Base-by-base conservation (phyloP, 2,329 filamentous ascomycete species). In the Hypoxylon sp. region DNA sequence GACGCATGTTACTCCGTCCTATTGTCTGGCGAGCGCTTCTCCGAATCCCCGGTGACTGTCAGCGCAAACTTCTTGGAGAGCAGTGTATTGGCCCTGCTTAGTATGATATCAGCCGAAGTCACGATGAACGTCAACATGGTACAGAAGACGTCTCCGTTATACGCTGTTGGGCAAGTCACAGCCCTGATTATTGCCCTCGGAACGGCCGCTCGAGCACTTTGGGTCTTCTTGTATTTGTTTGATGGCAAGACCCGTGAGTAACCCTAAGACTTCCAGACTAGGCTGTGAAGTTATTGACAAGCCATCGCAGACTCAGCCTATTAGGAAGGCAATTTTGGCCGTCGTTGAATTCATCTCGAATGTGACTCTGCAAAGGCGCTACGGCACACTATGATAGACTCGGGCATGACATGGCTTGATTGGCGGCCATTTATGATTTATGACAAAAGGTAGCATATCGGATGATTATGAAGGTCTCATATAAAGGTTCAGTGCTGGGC, bases 101-200 rank as follows among this genome's bases (percentile, higher is more conserved):
- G 63, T n/a, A 66, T 66, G 63, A 27, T 62, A 7, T 66, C 59
- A 11, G 50, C 30, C 14, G 58, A 62, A 34, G 50, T 59, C 21
- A 63, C 63, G 2, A 66, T 66, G 63, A 63, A n/a, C 6, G 21
- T 55, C 32, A 66, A 66, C 48, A 34, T 30, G 34, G 58, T 66
- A 5, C 45, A 60, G 11, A 66, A 66, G 58, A 55, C 53, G 0
- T 56, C 53, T 11, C 59, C 48, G 7, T 29, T 60, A 34, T 66
- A 66, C 30, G 19, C 32, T 6, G 63, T 66, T 27, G 63, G 63
- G 21, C 63, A 63, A 46, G 48, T 66, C 29, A 66, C 59, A 11
- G 54, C 63, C 12, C 30, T 66, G 21, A 23, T 58, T 3, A 63
- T 66, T 47, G 58, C 63, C 21, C 34, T 46, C 14, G 58, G 54